Evolutionary conservation across 495 filamentous ascomycete species (phyloP), one percentile per base, ranked within the genome.

Genomic region (Penicillium manginii): DNA sequence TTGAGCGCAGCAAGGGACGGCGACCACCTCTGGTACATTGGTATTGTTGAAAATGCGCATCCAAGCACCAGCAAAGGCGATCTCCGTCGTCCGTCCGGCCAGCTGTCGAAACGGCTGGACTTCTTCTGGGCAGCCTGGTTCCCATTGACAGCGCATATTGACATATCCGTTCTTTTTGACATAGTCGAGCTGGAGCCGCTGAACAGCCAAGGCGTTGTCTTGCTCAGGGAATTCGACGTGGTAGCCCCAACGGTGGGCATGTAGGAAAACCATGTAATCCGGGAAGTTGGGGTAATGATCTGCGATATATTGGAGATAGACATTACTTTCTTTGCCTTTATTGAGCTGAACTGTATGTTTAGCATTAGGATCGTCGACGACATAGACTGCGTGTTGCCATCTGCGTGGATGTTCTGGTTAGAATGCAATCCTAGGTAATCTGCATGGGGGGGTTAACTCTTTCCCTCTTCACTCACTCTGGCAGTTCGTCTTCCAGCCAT

Each of bases 1-100:
- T 68, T 91, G 89, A 42, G 86, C 82, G 69, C 88, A 91, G 62
- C 88, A 91, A 11, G 82, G 73, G 2, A 74, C 73, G 0, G 71
- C 82, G 1, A 89, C 63, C 0, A 75, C 57, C 2, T 76, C 72
- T 0, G 83, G 83, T 1, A 83, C 58, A 33, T 76, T 33, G 50
- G 67, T 74, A 23, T 69, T 68, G 18, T 81, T 81, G 53, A 84
- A 83, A 0, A 84, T 71, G 15, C 66, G 61, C 17, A 67, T 66
- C 73, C 79, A 84, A 1, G 70, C 73, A 10, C 59, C 66, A 1
- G 66, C 60, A 42, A 70, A 67, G 0, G 67, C 69, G n/a, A 64
- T 54, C 23, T 69, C 73, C 9, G 66, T 64, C 0, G 66, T 58
- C 14, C 60, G 62, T 2, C 58, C 66, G 12, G 31, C 50, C 43